Evolutionary conservation across 345 rosid species (phyloP).

Genomic region (Rhodomyrtus tomentosa): DNA sequence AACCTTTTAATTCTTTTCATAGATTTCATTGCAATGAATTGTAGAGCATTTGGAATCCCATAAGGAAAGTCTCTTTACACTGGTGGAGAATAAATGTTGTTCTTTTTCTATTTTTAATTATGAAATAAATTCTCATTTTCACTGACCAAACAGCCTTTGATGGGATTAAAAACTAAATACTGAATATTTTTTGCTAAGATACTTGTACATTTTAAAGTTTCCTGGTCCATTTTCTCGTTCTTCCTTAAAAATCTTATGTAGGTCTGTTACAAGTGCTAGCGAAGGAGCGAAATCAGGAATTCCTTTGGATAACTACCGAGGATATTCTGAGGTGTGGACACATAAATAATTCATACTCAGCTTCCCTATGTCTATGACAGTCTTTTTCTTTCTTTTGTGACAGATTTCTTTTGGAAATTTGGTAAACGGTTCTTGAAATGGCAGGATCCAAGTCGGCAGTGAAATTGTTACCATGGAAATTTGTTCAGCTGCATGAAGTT

Average conservation of each 20-base stretch:
- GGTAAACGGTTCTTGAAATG: not conserved
- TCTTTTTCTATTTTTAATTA: not conserved
- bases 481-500: not conserved
- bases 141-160: not conserved
- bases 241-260: constrained; percentile 4
- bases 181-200: not conserved
- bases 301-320: constrained; percentile 36
- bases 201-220: not conserved
- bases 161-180: not conserved
- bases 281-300: constrained; percentile 74
- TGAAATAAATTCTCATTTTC: not conserved
- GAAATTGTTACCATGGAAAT: not conserved
- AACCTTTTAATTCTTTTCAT: not conserved
- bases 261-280: constrained; percentile 53
- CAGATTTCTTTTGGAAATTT: not conserved
- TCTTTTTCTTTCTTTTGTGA: not conserved
- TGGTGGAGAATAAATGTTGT: not conserved
- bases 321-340: constrained; percentile 36
- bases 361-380: not conserved
- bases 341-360: not conserved
- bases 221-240: not conserved
- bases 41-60: not conserved
- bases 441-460: not conserved
- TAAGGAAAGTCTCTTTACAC: not conserved
- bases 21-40: not conserved